A percentile compares a stretch with the other conserved stretches of the same genome.
Evolutionary conservation across 306 rosid species (phyloP).

Genomic region (Cicer arietinum): DNA sequence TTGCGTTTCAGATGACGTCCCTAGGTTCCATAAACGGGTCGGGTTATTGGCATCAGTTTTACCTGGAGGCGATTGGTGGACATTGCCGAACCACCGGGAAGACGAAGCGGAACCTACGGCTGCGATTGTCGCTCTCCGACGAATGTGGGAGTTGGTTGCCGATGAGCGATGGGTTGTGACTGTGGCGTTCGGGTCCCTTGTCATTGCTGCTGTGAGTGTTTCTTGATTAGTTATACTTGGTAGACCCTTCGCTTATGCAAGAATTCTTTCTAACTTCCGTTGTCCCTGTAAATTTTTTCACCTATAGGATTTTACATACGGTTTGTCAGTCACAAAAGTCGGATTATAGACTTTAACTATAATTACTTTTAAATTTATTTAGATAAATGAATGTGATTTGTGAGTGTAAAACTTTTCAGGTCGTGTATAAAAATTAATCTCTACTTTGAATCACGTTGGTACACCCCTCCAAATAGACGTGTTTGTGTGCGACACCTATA

Average conservation of each 20-base stretch:
- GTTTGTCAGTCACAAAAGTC: too few relatives aligned
- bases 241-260: not conserved
- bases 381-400: too few relatives aligned
- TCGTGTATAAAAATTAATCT: too few relatives aligned
- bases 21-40: conserved; percentile 35
- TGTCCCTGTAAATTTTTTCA: too few relatives aligned
- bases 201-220: conserved; percentile 59
- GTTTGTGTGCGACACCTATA: too few relatives aligned
- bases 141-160: conserved; percentile 64
- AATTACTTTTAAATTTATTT: too few relatives aligned
- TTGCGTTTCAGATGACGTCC: conserved; percentile 10
- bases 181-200: conserved; percentile 57
- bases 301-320: too few relatives aligned
- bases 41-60: not conserved
- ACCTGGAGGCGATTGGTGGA: conserved; percentile 49
- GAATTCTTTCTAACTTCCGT: not conserved
- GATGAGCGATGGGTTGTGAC: conserved; percentile 52
- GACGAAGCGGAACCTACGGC: conserved; percentile 44
- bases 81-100: conserved; percentile 42
- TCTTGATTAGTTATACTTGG: not conserved
- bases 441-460: too few relatives aligned
- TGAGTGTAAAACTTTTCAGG: too few relatives aligned
- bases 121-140: conserved; percentile 52
- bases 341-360: too few relatives aligned
- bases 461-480: too few relatives aligned